Percentiles rank a stretch among this genome's conserved stretches.
Conservation (phyloP, 2,329 filamentous ascomycete genomes). For the Diplodia seriata region DNA sequence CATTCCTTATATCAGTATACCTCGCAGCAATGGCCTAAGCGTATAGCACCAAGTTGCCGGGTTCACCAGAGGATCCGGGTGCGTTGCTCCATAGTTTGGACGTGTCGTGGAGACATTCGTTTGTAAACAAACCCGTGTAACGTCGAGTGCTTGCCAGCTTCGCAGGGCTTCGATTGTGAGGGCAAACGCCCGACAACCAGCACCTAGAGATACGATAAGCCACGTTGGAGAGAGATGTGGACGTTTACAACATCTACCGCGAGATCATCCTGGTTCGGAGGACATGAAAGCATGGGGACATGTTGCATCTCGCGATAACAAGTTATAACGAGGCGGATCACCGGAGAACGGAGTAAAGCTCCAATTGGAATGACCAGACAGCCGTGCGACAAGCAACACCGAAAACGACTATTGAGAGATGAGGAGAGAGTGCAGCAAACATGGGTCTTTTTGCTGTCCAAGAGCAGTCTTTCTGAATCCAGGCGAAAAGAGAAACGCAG, state of each 20-base stretch:
- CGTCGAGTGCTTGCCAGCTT: not conserved
- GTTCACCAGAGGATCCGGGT: not conserved
- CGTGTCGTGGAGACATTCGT: not conserved
- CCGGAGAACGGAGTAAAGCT: not conserved
- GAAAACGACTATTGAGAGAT: not conserved
- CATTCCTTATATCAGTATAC: not conserved
- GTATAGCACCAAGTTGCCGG: not conserved
- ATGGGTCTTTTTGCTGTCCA: not conserved
- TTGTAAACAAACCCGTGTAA: constrained; percentile 15
- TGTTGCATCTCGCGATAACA: not conserved
- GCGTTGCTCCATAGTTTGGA: constrained; percentile 11
- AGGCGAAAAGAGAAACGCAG: constrained; percentile 18
- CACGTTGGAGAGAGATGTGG: not conserved
- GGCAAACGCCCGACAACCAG: not conserved
- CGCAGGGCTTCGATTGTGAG: not conserved
- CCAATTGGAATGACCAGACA: not conserved
- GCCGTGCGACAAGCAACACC: not conserved
- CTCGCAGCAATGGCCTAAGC: not conserved
- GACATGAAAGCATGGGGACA: not conserved
- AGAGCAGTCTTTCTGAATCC: constrained; percentile 7
- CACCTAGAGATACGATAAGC: not conserved
- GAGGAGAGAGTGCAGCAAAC: constrained; percentile 3
- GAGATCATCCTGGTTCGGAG: not conserved
- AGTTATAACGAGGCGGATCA: not conserved
- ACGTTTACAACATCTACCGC: not conserved